Evolutionary conservation across 495 filamentous ascomycete species (phyloP).

Genomic region (Xylaria castorea): DNA sequence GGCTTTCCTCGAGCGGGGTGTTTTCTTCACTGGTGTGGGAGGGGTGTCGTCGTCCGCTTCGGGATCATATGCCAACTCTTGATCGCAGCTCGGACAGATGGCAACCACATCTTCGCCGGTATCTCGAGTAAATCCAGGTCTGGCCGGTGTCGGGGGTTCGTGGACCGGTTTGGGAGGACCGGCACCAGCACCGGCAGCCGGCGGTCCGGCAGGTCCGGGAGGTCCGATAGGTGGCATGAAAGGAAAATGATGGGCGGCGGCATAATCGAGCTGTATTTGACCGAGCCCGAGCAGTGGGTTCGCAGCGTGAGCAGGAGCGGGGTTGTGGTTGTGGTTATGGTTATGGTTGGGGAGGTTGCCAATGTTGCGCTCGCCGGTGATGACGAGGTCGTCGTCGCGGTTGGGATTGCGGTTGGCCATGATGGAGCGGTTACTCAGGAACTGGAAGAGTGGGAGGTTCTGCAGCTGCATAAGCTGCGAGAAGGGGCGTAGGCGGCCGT

Average conservation of each 20-base stretch:
- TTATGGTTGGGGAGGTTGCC: conserved; percentile 8
- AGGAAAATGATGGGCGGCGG: conserved; percentile 29
- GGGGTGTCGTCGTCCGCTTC: conserved; percentile 35
- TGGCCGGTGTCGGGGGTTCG: conserved; percentile 43
- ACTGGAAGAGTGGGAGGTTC: conserved; percentile 29
- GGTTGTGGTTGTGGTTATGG: not conserved
- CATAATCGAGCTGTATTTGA: conserved; percentile 34
- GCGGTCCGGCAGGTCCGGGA: not conserved
- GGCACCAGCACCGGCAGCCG: conserved; percentile 10
- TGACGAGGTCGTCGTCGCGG: conserved; percentile 45
- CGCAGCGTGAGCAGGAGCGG: not conserved
- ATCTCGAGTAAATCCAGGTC: conserved; percentile 50
- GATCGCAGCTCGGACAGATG: conserved; percentile 55
- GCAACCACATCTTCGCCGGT: conserved; percentile 48
- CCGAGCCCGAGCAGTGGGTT: conserved; percentile 9
- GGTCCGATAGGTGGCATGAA: not conserved
- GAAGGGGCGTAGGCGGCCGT: conserved; percentile 6
- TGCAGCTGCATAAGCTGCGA: conserved; percentile 25
- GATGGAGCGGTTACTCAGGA: conserved; percentile 9
- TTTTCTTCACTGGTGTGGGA: conserved; percentile 44
- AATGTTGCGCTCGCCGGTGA: conserved; percentile 39
- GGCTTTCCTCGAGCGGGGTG: conserved; percentile 47
- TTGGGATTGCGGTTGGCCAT: conserved; percentile 23
- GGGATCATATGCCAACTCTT: conserved; percentile 55
- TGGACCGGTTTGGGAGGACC: conserved; percentile 40